Percentiles rank a stretch among this genome's conserved stretches.
Evolutionary conservation across 345 rosid species (phyloP).

Genomic region (Acer saccharum): DNA sequence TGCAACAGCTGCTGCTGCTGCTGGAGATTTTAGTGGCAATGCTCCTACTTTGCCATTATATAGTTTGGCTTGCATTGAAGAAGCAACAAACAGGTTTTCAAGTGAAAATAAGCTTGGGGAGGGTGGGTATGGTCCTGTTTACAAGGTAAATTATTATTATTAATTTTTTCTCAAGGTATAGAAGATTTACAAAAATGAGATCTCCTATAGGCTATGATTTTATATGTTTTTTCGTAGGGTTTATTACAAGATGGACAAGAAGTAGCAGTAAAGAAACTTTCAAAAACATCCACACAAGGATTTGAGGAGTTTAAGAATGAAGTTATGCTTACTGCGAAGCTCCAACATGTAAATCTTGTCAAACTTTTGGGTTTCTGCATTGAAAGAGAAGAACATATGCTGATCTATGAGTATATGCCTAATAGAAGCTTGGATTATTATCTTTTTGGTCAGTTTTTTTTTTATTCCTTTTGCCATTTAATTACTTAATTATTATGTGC

Average conservation of each 20-base stretch:
- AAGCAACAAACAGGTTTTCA: slow-evolving; percentile 7
- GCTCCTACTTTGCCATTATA: slow-evolving; percentile 10
- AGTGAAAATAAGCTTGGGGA: slow-evolving; percentile 19
- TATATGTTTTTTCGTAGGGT: slow-evolving; percentile 19
- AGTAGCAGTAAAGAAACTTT: slow-evolving; percentile 23
- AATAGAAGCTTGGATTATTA: slow-evolving; percentile 10
- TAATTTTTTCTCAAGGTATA: too few species aligned
- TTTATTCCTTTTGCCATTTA: neutral
- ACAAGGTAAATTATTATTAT: slow-evolving; percentile 9
- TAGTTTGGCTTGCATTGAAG: neutral
- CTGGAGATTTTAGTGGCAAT: neutral
- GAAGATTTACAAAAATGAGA: too few species aligned
- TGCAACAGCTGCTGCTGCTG: neutral
- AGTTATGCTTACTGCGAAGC: too few species aligned
- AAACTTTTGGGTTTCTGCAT: too few species aligned
- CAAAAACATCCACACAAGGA: too few species aligned
- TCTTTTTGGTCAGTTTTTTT: neutral
- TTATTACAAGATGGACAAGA: slow-evolving; percentile 13
- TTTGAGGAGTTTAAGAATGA: too few species aligned
- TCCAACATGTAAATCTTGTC: too few species aligned
- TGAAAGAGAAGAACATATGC: too few species aligned
- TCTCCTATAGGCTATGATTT: too few species aligned
- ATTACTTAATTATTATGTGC: too few species aligned
- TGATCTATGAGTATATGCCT: too few species aligned
- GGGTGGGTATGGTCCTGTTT: slow-evolving; percentile 21